Evolutionary conservation across 163 green algal genomes (phyloP).

Genomic region (Trebouxia gelatinosa): DNA sequence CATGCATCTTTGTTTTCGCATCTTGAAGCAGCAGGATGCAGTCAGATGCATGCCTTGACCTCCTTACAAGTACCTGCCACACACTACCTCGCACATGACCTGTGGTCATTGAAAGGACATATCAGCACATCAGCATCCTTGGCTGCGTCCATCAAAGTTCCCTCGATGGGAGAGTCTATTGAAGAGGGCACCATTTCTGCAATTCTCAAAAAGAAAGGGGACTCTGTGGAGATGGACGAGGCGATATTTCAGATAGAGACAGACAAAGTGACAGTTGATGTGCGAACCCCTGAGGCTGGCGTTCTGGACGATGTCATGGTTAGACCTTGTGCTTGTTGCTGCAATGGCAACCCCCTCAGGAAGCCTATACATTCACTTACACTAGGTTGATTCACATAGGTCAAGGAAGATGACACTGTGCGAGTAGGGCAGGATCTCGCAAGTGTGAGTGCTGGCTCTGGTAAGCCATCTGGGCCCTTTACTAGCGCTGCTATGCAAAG

Average conservation of each 20-base stretch:
- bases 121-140: neutral
- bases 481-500: neutral
- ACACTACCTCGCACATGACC: neutral
- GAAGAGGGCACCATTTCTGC: conserved; percentile 75
- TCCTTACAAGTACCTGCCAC: no score
- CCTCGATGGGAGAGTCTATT: conserved; percentile 82
- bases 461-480: neutral
- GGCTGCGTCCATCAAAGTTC: conserved; percentile 47
- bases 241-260: conserved; percentile 89
- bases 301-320: conserved; percentile 56
- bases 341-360: no score
- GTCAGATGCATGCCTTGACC: no score
- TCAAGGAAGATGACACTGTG: conserved; percentile 83
- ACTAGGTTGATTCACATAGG: conserved; percentile 43
- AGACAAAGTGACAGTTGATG: conserved; percentile 93
- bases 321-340: no score
- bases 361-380: no score
- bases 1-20: no score
- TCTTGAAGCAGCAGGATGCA: no score
- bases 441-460: conserved; percentile 46
- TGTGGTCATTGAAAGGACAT: neutral
- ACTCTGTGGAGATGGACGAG: conserved; percentile 81
- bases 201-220: conserved; percentile 70
- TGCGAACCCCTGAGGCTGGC: conserved; percentile 69
- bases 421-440: conserved; percentile 74